These are phyloP conservation scores for Penicillium cataractarum DNA, from an alignment of 495 filamentous ascomycete genomes.

Conservation along the genomic window DNA sequence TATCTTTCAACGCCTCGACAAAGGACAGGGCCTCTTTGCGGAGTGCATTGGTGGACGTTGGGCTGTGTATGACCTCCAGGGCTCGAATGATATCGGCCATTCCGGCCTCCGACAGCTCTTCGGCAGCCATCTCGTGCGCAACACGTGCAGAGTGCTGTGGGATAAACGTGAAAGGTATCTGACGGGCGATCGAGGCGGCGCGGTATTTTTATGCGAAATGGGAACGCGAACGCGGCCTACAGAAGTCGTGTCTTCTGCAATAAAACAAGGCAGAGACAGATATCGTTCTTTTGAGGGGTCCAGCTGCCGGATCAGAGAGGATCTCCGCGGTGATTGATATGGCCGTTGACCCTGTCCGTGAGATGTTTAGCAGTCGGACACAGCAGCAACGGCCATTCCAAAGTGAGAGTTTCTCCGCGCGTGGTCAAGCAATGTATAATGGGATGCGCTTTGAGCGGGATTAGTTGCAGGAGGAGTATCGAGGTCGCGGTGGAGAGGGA, in stretches of 20 bases:
- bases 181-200: background rate
- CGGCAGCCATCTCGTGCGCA: constrained; percentile 41
- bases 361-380: constrained; percentile 30
- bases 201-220: background rate
- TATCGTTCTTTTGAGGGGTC: constrained; percentile 9
- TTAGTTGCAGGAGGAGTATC: background rate
- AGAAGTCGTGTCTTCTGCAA: background rate
- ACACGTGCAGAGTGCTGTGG: constrained; percentile 7
- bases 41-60: constrained; percentile 78
- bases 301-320: constrained; percentile 2
- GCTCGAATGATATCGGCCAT: constrained; percentile 72
- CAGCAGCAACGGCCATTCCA: constrained; percentile 35
- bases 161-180: background rate
- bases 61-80: constrained; percentile 81
- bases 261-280: background rate
- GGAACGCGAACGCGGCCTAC: background rate
- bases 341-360: constrained; percentile 32
- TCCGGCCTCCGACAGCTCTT: constrained; percentile 45
- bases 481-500: background rate
- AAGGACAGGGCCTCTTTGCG: constrained; percentile 81
- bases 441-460: background rate
- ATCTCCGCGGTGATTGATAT: constrained; percentile 14
- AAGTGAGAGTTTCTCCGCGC: constrained; percentile 16
- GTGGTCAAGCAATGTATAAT: background rate
- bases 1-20: constrained; percentile 80